Conservation (phyloP, 768 basidiomycete genomes). For the Lactarius trivialis region DNA sequence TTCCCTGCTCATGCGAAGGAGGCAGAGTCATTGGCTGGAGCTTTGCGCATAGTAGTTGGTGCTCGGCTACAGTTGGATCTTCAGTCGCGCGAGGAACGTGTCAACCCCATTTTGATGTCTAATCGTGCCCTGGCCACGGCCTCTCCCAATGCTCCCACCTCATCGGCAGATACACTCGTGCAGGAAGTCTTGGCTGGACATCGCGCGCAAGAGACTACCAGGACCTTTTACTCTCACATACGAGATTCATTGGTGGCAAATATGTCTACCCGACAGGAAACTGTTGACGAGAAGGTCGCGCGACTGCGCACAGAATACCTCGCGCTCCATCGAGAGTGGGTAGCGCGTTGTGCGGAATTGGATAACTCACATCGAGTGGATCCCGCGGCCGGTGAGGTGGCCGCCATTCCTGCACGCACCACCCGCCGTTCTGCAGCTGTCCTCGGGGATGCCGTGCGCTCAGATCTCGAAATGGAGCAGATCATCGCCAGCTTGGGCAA, state of each 20-base stretch:
- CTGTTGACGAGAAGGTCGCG: slow-evolving; percentile 47
- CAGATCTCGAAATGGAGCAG: slow-evolving; percentile 95
- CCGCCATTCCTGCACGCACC: slow-evolving; percentile 42
- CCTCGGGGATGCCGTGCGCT: slow-evolving; percentile 83
- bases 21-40: slow-evolving; percentile 41
- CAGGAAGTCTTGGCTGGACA: slow-evolving; percentile 40
- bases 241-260: slow-evolving; percentile 47
- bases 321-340: slow-evolving; percentile 64
- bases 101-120: slow-evolving; percentile 55
- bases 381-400: slow-evolving; percentile 29
- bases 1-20: slow-evolving; percentile 16
- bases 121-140: slow-evolving; percentile 44
- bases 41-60: slow-evolving; percentile 56
- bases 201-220: slow-evolving; percentile 32
- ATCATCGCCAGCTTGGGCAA: slow-evolving; percentile 91
- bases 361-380: slow-evolving; percentile 50
- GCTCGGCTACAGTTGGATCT: slow-evolving; percentile 53
- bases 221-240: slow-evolving; percentile 33
- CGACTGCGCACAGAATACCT: slow-evolving; percentile 61
- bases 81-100: slow-evolving; percentile 55
- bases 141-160: slow-evolving; percentile 33
- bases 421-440: slow-evolving; percentile 67
- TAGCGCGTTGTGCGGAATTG: slow-evolving; percentile 59
- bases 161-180: slow-evolving; percentile 39
- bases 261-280: slow-evolving; percentile 47